phyloP scores from a whole-genome alignment of 306 rosid species.

The Aeschynomene evenia region DNA sequence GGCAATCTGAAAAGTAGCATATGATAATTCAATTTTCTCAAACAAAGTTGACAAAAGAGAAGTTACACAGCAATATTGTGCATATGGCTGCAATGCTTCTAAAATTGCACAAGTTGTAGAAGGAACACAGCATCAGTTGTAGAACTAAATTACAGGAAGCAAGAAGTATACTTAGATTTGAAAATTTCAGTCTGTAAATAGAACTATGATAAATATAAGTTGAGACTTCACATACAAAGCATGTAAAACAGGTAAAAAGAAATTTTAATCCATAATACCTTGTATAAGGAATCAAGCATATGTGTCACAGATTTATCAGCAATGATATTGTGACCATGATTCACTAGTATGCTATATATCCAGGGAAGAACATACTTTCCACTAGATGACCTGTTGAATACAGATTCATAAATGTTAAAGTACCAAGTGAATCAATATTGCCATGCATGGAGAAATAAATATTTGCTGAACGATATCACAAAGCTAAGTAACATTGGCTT shows the following conservation, averaged over 20 bases:
- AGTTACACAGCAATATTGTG: background rate
- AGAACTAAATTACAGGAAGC: background rate
- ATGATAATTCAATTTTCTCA: conserved; percentile 9
- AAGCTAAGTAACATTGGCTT: conserved; percentile 4
- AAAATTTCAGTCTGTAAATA: background rate
- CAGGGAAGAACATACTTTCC: conserved; percentile 79
- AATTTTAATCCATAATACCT: conserved; percentile 45
- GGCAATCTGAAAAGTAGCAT: conserved; percentile 48
- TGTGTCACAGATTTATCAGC: conserved; percentile 44
- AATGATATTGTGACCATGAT: conserved; percentile 55
- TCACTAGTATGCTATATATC: conserved; percentile 72
- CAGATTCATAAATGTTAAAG: conserved; percentile 23
- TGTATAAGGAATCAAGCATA: conserved; percentile 58
- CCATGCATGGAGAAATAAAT: conserved; percentile 12
- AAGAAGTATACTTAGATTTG: background rate
- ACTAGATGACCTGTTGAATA: conserved; percentile 55
- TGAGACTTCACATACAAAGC: conserved; percentile 10
- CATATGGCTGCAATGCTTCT: background rate
- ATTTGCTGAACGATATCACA: conserved; percentile 6
- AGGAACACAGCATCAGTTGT: conserved; percentile 2
- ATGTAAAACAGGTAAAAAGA: conserved; percentile 26
- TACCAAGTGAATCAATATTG: conserved; percentile 9
- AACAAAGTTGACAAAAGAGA: background rate
- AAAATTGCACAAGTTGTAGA: background rate
- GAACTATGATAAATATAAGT: conserved; percentile 8